Percentiles rank a stretch among this genome's conserved stretches.
phyloP scores from a whole-genome alignment of 805 yeast species.

The Gaillardinia entomophila region DNA sequence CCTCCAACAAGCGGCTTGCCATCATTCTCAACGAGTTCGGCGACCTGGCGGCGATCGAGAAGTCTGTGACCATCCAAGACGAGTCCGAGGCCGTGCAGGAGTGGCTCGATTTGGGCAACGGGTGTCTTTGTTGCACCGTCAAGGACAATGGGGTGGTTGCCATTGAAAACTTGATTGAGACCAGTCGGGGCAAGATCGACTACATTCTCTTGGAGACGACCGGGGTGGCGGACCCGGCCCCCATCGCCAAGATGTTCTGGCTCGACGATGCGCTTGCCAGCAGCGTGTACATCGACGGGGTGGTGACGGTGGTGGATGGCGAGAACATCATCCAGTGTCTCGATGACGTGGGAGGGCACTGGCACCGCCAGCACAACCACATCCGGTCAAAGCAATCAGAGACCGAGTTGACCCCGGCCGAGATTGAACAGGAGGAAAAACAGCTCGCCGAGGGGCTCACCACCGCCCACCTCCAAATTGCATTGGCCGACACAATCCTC shows the following conservation, averaged over 20 bases:
- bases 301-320: slow-evolving; percentile 79
- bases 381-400: slow-evolving; percentile 12
- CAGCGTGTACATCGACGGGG: slow-evolving; percentile 85
- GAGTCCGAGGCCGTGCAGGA: slow-evolving; percentile 61
- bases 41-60: slow-evolving; percentile 84
- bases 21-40: slow-evolving; percentile 91
- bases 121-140: slow-evolving; percentile 94
- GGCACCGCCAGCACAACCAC: slow-evolving; percentile 44
- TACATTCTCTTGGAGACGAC: slow-evolving; percentile 92
- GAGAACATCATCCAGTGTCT: slow-evolving; percentile 60
- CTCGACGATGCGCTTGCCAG: slow-evolving; percentile 83
- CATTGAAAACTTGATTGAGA: slow-evolving; percentile 76
- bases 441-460: slow-evolving; percentile 45
- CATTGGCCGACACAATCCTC: slow-evolving; percentile 78
- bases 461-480: slow-evolving; percentile 85
- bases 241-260: slow-evolving; percentile 97
- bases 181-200: slow-evolving; percentile 70
- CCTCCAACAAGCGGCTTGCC: slow-evolving; percentile 72
- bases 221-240: slow-evolving; percentile 97
- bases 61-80: slow-evolving; percentile 65
- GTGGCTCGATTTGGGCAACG: slow-evolving; percentile 95
- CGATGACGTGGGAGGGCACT: slow-evolving; percentile 68
- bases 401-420: slow-evolving; percentile 5
- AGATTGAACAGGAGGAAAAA: slow-evolving; percentile 18
- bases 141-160: slow-evolving; percentile 94